Conservation (phyloP, 2,329 filamentous ascomycete genomes). For the Aspergillus clavatus region DNA sequence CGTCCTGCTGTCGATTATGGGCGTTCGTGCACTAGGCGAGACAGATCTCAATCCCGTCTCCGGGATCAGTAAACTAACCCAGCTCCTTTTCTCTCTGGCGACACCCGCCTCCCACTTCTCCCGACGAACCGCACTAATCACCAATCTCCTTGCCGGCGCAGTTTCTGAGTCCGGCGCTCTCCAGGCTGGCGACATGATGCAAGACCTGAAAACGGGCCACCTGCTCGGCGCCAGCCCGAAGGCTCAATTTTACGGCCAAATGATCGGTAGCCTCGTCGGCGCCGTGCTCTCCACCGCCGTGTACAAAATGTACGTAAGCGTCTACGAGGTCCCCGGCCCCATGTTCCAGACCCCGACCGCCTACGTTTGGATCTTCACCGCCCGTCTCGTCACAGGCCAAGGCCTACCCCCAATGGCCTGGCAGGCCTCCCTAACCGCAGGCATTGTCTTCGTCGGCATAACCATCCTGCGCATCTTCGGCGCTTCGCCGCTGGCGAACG, state of each 20-base stretch:
- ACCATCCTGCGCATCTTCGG: conserved; percentile 66
- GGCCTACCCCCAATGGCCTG: conserved; percentile 79
- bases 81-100: conserved; percentile 83
- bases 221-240: conserved; percentile 85
- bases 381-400: conserved; percentile 83
- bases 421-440: conserved; percentile 73
- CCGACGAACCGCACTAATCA: conserved; percentile 75
- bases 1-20: conserved; percentile 62
- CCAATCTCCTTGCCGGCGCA: conserved; percentile 90
- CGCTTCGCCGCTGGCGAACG: conserved; percentile 30
- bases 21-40: conserved; percentile 63
- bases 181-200: conserved; percentile 93
- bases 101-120: conserved; percentile 76
- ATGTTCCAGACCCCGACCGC: conserved; percentile 91
- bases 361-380: conserved; percentile 97
- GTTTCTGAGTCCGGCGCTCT: conserved; percentile 80
- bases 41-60: conserved; percentile 96
- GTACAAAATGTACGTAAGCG: conserved; percentile 83
- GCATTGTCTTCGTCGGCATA: conserved; percentile 63
- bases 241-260: conserved; percentile 94
- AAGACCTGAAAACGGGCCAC: conserved; percentile 95
- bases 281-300: conserved; percentile 81
- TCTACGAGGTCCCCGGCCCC: conserved; percentile 82
- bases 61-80: conserved; percentile 92
- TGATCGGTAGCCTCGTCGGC: conserved; percentile 82